Evolutionary conservation across 805 yeast genomes (phyloP).

Genomic region (Candida pseudofarinosa): DNA sequence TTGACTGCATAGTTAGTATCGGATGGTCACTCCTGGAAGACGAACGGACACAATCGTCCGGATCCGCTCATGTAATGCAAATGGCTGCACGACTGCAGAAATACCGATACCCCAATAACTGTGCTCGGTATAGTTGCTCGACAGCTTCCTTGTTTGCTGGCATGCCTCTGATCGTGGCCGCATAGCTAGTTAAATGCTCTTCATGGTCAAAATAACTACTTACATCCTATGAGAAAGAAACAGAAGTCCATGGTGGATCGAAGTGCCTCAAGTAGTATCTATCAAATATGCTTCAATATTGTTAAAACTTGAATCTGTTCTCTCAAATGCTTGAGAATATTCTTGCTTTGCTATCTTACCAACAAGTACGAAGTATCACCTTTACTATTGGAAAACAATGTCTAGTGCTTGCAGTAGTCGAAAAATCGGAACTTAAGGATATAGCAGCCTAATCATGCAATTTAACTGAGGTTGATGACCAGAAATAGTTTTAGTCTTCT

Average conservation of each 20-base stretch:
- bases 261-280: too few species aligned
- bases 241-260: slow-evolving; percentile 25
- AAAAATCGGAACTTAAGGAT: too few species aligned
- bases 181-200: neutral
- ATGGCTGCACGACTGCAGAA: neutral
- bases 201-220: slow-evolving; percentile 10
- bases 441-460: neutral
- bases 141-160: too few species aligned
- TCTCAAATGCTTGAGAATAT: too few species aligned
- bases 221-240: slow-evolving; percentile 33
- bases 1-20: slow-evolving; percentile 19
- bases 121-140: too few species aligned
- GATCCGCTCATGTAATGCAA: neutral
- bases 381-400: too few species aligned
- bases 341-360: too few species aligned
- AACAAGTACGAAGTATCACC: too few species aligned
- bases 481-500: neutral
- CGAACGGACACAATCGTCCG: neutral
- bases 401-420: too few species aligned
- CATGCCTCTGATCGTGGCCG: too few species aligned
- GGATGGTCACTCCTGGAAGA: neutral
- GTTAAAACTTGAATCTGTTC: too few species aligned
- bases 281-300: too few species aligned
- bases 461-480: neutral
- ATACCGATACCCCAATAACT: neutral